A percentile compares a stretch with the other conserved stretches of the same genome.
Conservation (phyloP, 225 moss, liverwort and hornwort genomes). For the Neckera pumila region DNA sequence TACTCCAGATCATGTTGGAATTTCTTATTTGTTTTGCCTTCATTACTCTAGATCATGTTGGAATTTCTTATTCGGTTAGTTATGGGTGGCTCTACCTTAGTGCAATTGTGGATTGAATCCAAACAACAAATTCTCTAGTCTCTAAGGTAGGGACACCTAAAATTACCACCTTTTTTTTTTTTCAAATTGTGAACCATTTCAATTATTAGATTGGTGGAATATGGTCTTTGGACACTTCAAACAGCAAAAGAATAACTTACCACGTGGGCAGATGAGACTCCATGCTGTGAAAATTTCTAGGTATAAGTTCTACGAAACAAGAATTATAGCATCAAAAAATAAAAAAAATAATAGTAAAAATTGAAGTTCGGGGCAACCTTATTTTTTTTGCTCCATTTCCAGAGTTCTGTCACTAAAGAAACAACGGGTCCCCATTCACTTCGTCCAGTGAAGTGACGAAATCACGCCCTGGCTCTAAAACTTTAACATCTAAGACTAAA, state of each 20-base stretch:
- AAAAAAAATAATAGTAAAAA: background rate
- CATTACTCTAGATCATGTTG: too few relatives aligned
- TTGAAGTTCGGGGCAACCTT: background rate
- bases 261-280: background rate
- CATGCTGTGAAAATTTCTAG: background rate
- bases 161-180: background rate
- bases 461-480: constrained; percentile 32
- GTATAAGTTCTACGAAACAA: background rate
- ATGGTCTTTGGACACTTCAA: background rate
- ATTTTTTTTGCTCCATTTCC: background rate
- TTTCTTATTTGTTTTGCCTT: too few relatives aligned
- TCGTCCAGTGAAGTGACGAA: constrained; percentile 25
- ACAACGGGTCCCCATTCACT: constrained; percentile 45
- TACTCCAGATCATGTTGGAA: too few relatives aligned
- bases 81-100: too few relatives aligned
- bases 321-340: background rate
- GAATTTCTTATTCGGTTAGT: too few relatives aligned
- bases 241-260: background rate
- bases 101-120: too few relatives aligned
- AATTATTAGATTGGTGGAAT: background rate
- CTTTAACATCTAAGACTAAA: constrained; percentile 32
- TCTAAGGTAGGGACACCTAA: fast-evolving
- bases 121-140: background rate
- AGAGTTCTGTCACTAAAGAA: background rate
- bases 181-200: fast-evolving